phyloP scores from a whole-genome alignment of 768 basidiomycete species.

The Mycena chlorophos region DNA sequence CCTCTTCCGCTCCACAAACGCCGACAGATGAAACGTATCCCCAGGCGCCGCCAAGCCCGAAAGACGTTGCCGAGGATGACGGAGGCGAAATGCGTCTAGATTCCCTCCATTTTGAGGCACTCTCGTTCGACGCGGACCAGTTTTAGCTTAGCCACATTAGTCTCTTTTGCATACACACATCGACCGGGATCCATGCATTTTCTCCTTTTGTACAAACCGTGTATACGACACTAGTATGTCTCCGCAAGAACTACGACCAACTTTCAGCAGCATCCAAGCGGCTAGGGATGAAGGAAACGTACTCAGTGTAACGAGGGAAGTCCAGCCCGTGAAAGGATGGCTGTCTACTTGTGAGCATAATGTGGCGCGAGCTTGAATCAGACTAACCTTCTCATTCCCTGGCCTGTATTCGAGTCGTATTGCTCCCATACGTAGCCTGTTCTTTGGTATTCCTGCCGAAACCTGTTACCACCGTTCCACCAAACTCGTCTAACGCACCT shows the following conservation, averaged over 20 bases:
- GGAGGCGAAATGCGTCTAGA: constrained; percentile 59
- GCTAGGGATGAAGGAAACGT: constrained; percentile 34
- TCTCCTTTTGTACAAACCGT: constrained; percentile 15
- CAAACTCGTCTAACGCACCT: constrained; percentile 32
- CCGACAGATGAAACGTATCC: constrained; percentile 29
- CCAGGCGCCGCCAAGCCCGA: constrained; percentile 18
- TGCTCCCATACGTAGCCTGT: constrained; percentile 99
- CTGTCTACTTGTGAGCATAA: too few species aligned
- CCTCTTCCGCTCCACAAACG: constrained; percentile 36
- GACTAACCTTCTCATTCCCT: constrained; percentile 85
- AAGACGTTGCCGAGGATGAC: constrained; percentile 25
- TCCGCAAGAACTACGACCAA: constrained; percentile 29
- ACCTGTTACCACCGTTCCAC: not conserved
- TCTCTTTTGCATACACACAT: constrained; percentile 10
- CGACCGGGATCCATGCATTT: constrained; percentile 16
- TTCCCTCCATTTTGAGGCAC: constrained; percentile 69
- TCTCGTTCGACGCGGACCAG: constrained; percentile 65
- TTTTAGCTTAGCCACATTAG: constrained; percentile 34
- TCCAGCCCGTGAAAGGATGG: constrained; percentile 98
- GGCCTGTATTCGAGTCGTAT: constrained; percentile 81
- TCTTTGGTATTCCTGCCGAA: constrained; percentile 76
- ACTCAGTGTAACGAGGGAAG: constrained; percentile 87
- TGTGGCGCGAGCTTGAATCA: too few species aligned
- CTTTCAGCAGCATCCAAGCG: not conserved
- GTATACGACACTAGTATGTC: constrained; percentile 28